These are phyloP conservation scores for Symmetrospora coprosmae DNA, from an alignment of 768 basidiomycete genomes.

Conservation along the genomic window DNA sequence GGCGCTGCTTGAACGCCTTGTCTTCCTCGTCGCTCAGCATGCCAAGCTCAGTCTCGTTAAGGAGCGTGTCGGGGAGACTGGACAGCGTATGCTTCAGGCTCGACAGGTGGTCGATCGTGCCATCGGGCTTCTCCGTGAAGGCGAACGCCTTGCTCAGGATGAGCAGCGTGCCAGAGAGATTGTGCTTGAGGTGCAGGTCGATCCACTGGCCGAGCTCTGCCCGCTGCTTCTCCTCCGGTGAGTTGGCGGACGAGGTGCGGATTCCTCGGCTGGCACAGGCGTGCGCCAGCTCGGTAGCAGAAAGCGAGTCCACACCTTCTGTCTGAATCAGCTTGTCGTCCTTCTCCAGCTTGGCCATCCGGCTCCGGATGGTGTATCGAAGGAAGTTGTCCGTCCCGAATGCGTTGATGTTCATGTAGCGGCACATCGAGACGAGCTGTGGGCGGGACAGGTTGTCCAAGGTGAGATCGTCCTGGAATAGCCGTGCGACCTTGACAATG, in stretches of 20 bases:
- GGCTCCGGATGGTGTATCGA: slow-evolving; percentile 71
- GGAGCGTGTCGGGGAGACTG: slow-evolving; percentile 81
- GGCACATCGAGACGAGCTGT: slow-evolving; percentile 92
- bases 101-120: slow-evolving; percentile 70
- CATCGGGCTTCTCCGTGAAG: slow-evolving; percentile 55
- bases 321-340: slow-evolving; percentile 78
- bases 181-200: slow-evolving; percentile 68
- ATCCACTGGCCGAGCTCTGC: slow-evolving; percentile 91
- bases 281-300: slow-evolving; percentile 76
- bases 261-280: slow-evolving; percentile 92
- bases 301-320: slow-evolving; percentile 81
- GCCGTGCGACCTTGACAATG: slow-evolving; percentile 82
- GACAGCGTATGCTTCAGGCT: slow-evolving; percentile 80
- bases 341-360: slow-evolving; percentile 64
- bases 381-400: slow-evolving; percentile 99
- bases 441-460: slow-evolving; percentile 95
- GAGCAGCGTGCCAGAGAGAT: slow-evolving; percentile 79
- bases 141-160: slow-evolving; percentile 89
- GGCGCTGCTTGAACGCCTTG: slow-evolving; percentile 93
- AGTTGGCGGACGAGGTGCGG: slow-evolving; percentile 44
- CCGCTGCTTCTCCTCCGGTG: slow-evolving; percentile 53
- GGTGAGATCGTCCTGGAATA: slow-evolving; percentile 95
- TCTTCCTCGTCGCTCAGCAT: slow-evolving; percentile 77
- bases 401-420: slow-evolving; percentile 95
- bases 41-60: slow-evolving; percentile 92